Evolutionary conservation across 2,329 filamentous ascomycete genomes (phyloP), one percentile per base, ranked within the genome.

Genomic region (Ascochyta pisi): DNA sequence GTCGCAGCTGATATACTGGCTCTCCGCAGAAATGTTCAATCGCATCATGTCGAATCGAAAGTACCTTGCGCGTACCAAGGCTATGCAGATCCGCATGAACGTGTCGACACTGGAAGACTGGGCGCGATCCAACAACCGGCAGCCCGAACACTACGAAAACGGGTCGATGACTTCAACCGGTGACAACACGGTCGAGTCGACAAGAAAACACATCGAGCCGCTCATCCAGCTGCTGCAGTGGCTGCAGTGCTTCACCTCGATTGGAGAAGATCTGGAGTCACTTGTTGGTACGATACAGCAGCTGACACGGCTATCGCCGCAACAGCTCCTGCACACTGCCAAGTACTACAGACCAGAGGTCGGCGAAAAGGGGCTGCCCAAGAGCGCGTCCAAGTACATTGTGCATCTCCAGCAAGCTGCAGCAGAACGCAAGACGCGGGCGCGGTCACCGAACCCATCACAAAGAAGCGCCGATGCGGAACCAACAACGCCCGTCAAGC

Each of bases 21-120:
- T 99, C 15, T 91, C 93, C 6, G 91, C 94, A 0, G 95, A 99
- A 77, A 85, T 98, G 8, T 99, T 99, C 80, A 99, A 99, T 76
- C 89, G 94, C 55, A 91, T 99, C 75, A 96, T 99, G 91, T 94
- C 91, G 27, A 97, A 96, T 70, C 87, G 92, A 62, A 93, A 94
- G 73, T 99, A 97, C 70, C 83, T 99, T 9, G 94, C 95, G 6
- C 86, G 95, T 49, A 99, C 95, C 16, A 99, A 99, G 76, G 95
- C 95, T 3, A 99, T 99, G 95, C 95, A 99, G 75, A 98, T 99
- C 66, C 91, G 95, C 64, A 98, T 99, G 93, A 99, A 99, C 73
- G 87, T 99, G 6, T 98, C 95, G 0, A 89, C 88, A 7, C 81
- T 99, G 19, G 95, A 99, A 75, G 95, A 99, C 71, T 99, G 95